These are phyloP conservation scores for Kregervanrija delftensis DNA, from an alignment of 805 yeast species.

Conservation along the genomic window DNA sequence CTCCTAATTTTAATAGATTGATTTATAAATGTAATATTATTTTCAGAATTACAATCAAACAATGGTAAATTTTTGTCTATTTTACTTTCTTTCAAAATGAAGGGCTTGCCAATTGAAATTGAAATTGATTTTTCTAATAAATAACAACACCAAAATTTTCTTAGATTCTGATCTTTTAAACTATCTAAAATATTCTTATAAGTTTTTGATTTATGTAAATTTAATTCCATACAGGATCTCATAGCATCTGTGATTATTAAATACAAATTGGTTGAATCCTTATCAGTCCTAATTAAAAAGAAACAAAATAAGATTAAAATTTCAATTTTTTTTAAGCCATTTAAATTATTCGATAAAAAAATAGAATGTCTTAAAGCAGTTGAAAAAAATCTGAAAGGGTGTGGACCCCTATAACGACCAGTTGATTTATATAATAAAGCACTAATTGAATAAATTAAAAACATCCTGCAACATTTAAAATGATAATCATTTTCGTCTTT, in stretches of 20 bases:
- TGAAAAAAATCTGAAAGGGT: constrained; percentile 49
- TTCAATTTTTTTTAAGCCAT: constrained; percentile 41
- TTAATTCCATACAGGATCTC: constrained; percentile 33
- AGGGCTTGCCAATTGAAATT: constrained; percentile 55
- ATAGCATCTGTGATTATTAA: constrained; percentile 48
- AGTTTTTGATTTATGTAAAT: constrained; percentile 30
- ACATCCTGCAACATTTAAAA: constrained; percentile 49
- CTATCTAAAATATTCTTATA: constrained; percentile 25
- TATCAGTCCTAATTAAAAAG: constrained; percentile 53
- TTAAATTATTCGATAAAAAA: constrained; percentile 33
- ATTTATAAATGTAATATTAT: constrained; percentile 39
- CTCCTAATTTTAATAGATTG: constrained; percentile 51
- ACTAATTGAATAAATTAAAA: constrained; percentile 46
- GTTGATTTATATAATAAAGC: constrained; percentile 48
- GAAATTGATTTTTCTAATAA: constrained; percentile 56
- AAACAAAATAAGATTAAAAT: constrained; percentile 45
- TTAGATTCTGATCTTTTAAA: constrained; percentile 33
- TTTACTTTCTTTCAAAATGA: constrained; percentile 43
- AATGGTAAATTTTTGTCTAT: constrained; percentile 43
- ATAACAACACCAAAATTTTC: constrained; percentile 61
- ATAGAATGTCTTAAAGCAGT: constrained; percentile 53
- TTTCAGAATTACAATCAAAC: constrained; percentile 37
- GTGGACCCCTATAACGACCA: constrained; percentile 48
- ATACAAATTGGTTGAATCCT: constrained; percentile 48
- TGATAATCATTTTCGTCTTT: constrained; percentile 36